phyloP scores from a whole-genome alignment of 1,139 yeast species.

The Suhomyces choctaworum region DNA sequence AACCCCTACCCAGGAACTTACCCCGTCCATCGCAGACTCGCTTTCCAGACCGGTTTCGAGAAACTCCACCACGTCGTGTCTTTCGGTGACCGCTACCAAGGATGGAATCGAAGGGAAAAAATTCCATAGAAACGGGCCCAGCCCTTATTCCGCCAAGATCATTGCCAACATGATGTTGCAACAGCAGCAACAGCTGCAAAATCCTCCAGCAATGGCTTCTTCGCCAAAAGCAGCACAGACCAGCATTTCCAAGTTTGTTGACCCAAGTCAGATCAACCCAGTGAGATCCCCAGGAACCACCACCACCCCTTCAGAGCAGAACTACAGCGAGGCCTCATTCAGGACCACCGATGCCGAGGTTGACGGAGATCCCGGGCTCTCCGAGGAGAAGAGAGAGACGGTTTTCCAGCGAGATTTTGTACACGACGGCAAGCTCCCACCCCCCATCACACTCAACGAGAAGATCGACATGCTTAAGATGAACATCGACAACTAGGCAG shows the following conservation, averaged over 20 bases:
- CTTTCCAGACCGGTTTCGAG: slow-evolving; percentile 58
- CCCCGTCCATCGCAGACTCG: slow-evolving; percentile 19
- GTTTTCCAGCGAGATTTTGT: slow-evolving; percentile 14
- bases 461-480: slow-evolving; percentile 30
- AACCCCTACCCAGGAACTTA: slow-evolving; percentile 5
- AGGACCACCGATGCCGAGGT: slow-evolving; percentile 35
- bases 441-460: slow-evolving; percentile 33
- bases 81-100: slow-evolving; percentile 71
- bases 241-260: not conserved
- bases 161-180: slow-evolving; percentile 36
- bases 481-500: slow-evolving; percentile 2
- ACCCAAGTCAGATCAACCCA: not conserved
- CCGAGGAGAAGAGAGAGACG: slow-evolving; percentile 11
- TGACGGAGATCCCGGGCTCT: slow-evolving; percentile 24
- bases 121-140: slow-evolving; percentile 45
- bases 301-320: slow-evolving; percentile 5
- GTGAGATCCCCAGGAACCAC: slow-evolving; percentile 1
- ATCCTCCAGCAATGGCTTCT: not conserved
- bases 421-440: slow-evolving; percentile 14
- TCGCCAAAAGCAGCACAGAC: not conserved
- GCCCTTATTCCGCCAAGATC: slow-evolving; percentile 36
- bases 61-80: slow-evolving; percentile 61
- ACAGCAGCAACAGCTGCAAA: slow-evolving; percentile 14
- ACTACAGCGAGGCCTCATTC: slow-evolving; percentile 25
- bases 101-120: slow-evolving; percentile 70